Percentiles rank a stretch among this genome's conserved stretches.
phyloP scores from a whole-genome alignment of 257 asterid species.

The Datura wrightii region DNA sequence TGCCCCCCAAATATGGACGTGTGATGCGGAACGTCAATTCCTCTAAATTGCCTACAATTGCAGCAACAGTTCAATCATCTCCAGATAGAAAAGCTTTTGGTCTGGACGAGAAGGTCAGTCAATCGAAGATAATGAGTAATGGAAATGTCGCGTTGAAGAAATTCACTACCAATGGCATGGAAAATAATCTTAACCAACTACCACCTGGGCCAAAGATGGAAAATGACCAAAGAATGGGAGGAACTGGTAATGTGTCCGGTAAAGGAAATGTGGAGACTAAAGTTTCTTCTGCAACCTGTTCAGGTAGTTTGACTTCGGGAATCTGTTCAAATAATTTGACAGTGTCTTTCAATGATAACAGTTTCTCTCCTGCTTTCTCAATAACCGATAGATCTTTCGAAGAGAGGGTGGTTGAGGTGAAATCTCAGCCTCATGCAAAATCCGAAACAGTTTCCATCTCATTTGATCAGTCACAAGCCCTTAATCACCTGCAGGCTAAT shows the following conservation, averaged over 20 bases:
- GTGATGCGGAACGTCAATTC: slow-evolving; percentile 78
- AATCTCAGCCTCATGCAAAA: slow-evolving; percentile 44
- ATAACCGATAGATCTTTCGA: slow-evolving; percentile 39
- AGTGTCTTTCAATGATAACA: slow-evolving; percentile 42
- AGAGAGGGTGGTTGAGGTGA: slow-evolving; percentile 46
- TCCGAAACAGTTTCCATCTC: slow-evolving; percentile 36
- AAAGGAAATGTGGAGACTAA: slow-evolving; percentile 47
- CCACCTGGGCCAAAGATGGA: slow-evolving; percentile 46
- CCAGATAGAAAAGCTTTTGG: slow-evolving; percentile 51
- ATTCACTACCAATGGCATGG: slow-evolving; percentile 43
- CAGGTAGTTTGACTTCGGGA: slow-evolving; percentile 28
- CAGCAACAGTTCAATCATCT: slow-evolving; percentile 51
- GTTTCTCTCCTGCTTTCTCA: slow-evolving; percentile 48
- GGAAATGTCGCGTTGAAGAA: slow-evolving; percentile 54
- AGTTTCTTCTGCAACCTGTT: slow-evolving; percentile 45
- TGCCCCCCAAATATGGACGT: slow-evolving; percentile 98
- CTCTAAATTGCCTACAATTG: slow-evolving; percentile 53
- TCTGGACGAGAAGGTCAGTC: slow-evolving; percentile 53
- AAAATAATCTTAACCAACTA: slow-evolving; percentile 44
- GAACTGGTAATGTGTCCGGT: slow-evolving; percentile 44
- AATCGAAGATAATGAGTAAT: slow-evolving; percentile 48
- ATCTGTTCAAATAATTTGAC: slow-evolving; percentile 35
- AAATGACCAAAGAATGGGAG: slow-evolving; percentile 49
- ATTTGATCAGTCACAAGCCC: slow-evolving; percentile 43
- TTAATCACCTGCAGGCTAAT: slow-evolving; percentile 38